Evolutionary conservation across 495 filamentous ascomycete genomes (phyloP), one percentile per base, ranked within the genome.

Genomic region (Tuber aestivum): DNA sequence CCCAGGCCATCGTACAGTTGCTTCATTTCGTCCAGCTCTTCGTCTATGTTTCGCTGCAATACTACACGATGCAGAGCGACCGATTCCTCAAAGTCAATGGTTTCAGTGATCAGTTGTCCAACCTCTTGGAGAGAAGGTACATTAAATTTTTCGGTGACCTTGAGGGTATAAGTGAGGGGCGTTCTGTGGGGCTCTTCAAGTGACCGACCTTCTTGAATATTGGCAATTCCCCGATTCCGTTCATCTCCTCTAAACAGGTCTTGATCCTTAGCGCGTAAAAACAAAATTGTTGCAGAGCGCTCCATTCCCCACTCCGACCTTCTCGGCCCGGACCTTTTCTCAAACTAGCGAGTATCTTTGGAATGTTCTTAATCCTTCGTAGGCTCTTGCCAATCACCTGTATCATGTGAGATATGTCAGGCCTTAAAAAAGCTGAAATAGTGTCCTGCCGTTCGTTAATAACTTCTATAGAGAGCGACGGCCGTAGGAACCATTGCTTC

Each of bases 1-100:
- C 90, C 90, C 74, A 97, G 86, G 4, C 93, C 92, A 75, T 94
- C 89, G 76, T 95, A 97, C 38, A 86, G 88, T 71, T 88, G 87
- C 83, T 94, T 96, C 83, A 95, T 87, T 41, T 87, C 85, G 80
- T 98, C 96, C 10, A 98, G 87, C 32, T 92, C 88, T 32, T 88
- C 85, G 78, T 96, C 92, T 8, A 96, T 85, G 12, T 93, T 92
- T 41, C 87, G 85, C 37, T 88, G 87, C 3, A 98, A 90, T 7
- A 93, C 90, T 0, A 92, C 93, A 42, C 91, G 89, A 72, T 91
- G 88, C 76, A 91, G 91, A 41, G 92, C 89, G 42, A 88, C 88
- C 6, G 94, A 94, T 71, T 89, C 88, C 71, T 94, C 88, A 78
- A 97, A 94, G 82, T 97, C 93, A 69, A 99, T 89, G 50, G 91